Evolutionary conservation across 257 asterid species (phyloP).

Genomic region (Forsythia suspensa): DNA sequence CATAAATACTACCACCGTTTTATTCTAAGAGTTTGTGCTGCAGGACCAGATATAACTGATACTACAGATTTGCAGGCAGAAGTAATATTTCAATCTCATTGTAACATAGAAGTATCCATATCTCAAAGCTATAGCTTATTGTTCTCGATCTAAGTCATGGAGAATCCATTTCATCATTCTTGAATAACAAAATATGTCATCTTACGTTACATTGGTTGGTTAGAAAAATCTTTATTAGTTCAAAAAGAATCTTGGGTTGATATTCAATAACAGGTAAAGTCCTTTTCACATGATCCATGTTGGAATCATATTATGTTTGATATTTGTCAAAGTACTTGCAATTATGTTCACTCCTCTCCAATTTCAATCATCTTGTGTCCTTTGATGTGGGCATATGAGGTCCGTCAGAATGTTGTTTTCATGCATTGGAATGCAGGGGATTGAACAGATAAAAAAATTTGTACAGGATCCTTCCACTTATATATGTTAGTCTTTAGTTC

Average conservation of each 20-base stretch:
- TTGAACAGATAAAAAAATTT: neutral
- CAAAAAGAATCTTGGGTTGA: neutral
- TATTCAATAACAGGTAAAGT: neutral
- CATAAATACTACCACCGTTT: neutral
- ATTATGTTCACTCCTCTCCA: neutral
- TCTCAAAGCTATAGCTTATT: neutral
- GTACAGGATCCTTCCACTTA: neutral
- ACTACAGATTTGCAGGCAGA: neutral
- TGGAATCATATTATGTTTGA: neutral
- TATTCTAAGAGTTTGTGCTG: neutral
- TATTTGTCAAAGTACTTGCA: neutral
- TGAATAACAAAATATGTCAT: neutral
- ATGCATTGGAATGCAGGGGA: neutral
- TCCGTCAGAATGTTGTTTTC: neutral
- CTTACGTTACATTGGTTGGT: neutral
- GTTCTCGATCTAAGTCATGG: neutral
- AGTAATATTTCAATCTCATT: neutral
- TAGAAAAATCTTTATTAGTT: neutral
- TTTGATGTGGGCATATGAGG: neutral
- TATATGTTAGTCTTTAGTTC: too few species aligned
- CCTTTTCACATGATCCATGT: neutral
- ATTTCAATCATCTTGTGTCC: neutral
- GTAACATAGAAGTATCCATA: neutral
- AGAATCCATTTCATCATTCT: neutral
- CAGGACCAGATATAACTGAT: neutral